Conservation (phyloP, 75 land plant genomes). For the Pinus taeda region DNA sequence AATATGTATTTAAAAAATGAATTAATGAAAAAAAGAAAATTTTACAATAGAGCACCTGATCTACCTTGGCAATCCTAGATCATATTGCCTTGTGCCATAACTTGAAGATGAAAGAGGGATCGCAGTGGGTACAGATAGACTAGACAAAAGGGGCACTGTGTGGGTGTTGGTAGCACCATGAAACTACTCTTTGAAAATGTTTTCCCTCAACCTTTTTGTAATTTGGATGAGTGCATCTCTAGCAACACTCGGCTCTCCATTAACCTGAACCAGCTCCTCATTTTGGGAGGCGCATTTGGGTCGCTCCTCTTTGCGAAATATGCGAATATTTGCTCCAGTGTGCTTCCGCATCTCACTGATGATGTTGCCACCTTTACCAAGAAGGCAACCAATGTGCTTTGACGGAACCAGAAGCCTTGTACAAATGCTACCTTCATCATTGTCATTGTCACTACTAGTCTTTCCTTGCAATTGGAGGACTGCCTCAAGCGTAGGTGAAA, state of each 20-base stretch:
- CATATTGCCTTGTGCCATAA: too few species aligned
- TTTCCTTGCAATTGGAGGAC: background rate
- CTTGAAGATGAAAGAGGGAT: too few species aligned
- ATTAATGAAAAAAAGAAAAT: too few species aligned
- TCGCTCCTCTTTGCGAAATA: constrained; percentile 66
- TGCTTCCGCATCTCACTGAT: constrained; percentile 84
- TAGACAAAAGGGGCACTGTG: too few species aligned
- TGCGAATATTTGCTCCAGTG: constrained; percentile 75
- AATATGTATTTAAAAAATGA: too few species aligned
- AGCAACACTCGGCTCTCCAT: constrained; percentile 56
- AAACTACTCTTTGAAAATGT: constrained; percentile 61
- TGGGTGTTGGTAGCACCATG: constrained; percentile 23
- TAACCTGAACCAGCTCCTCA: constrained; percentile 84
- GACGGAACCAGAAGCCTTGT: background rate
- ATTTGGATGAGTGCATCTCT: constrained; percentile 93
- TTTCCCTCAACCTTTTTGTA: constrained; percentile 66
- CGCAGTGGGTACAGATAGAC: too few species aligned
- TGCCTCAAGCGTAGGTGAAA: background rate
- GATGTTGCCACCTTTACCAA: constrained; percentile 88
- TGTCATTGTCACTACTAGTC: background rate
- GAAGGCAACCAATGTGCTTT: constrained; percentile 75
- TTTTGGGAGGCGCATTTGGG: constrained; percentile 57
- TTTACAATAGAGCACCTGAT: too few species aligned
- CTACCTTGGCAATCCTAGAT: too few species aligned
- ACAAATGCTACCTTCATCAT: background rate